Base-by-base conservation (phyloP, 139 green algal genomes). In the Chlorella sp. region DNA sequence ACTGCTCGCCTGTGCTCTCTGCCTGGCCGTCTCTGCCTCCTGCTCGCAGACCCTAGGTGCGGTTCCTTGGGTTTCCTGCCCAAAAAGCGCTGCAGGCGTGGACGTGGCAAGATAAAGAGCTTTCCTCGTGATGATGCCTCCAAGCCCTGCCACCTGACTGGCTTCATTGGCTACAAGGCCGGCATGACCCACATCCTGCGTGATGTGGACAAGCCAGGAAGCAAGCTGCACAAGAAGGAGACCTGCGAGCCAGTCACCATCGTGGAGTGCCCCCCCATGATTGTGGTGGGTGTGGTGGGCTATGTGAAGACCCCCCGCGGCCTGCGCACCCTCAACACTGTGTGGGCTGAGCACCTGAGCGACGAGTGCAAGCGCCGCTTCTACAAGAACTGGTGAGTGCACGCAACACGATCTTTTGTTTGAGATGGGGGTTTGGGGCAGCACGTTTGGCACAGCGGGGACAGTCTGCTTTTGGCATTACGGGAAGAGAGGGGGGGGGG, bases 221-320 rank as follows among this genome's bases (percentile, higher is more conserved):
- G 91, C 83, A 98, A 99, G 91, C 87, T 97, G 67, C 96, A 99
- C 90, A 99, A 99, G 93, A 99, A 99, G 93, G 95, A 99, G 91
- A 90, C 91, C 23, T 92, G 85, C 80, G 95, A 99, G 89, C 80
- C 92, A 26, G 96, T 99, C 66, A 99, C 95, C 72, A 91, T 99
- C 81, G 88, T 99, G 33, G 96, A 99, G 74, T 88, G 84, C 34
- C 96, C 96, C n/a, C 90, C 95, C 49, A 95, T 99, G 90, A 86
- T 98, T 24, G 91, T 99, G 36, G 92, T 99, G 49, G 96, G 95
- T 64, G 83, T 98, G 20, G 92, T 97, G 14, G 96, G 94, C 69
- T 99, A 99, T 86, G 86, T 96, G 33, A 93, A 96, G 86, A 98
- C 95, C 36, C 76, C 85, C 27, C 82, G 86, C 35, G 96, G 96